Evolutionary conservation across 495 filamentous ascomycete species (phyloP).

Genomic region (Clavariopsis aquatica): DNA sequence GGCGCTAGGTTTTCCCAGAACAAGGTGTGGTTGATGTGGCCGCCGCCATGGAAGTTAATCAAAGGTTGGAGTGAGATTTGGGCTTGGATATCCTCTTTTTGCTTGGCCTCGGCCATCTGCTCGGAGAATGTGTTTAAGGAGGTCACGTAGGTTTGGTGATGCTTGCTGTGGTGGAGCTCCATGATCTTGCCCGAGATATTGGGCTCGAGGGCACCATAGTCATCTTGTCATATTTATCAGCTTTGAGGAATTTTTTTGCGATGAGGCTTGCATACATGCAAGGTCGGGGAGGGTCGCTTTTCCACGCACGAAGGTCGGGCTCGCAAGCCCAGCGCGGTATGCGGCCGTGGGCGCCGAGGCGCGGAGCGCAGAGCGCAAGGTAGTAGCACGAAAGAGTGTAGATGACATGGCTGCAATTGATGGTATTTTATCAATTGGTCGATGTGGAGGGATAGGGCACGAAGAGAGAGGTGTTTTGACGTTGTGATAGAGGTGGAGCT

Average conservation of each 20-base stretch:
- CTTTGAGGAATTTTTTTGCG: neutral
- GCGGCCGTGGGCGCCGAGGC: slow-evolving; percentile 52
- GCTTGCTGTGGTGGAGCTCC: slow-evolving; percentile 83
- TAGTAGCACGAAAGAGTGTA: slow-evolving; percentile 54
- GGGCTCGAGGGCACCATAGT: slow-evolving; percentile 78
- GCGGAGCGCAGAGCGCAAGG: slow-evolving; percentile 58
- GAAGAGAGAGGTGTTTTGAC: neutral
- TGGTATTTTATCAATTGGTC: slow-evolving; percentile 17
- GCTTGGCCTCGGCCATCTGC: slow-evolving; percentile 60
- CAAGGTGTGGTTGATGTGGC: slow-evolving; percentile 87
- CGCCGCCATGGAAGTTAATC: slow-evolving; percentile 94
- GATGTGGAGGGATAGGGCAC: neutral
- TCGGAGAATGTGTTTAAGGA: slow-evolving; percentile 66
- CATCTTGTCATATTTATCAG: slow-evolving; percentile 39
- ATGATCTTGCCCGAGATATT: slow-evolving; percentile 96
- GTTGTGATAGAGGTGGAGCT: neutral
- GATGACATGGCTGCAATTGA: slow-evolving; percentile 54
- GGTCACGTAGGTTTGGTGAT: slow-evolving; percentile 79
- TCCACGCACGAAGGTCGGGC: slow-evolving; percentile 73
- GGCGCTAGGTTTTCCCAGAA: slow-evolving; percentile 95
- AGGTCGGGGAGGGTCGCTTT: slow-evolving; percentile 95
- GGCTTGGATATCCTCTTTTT: slow-evolving; percentile 59
- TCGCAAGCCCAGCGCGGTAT: slow-evolving; percentile 60
- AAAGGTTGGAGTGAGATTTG: slow-evolving; percentile 80
- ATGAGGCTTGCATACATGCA: slow-evolving; percentile 65